phyloP scores from a whole-genome alignment of 1,284 basidiomycete species.

The Anthracocystis setariae region DNA sequence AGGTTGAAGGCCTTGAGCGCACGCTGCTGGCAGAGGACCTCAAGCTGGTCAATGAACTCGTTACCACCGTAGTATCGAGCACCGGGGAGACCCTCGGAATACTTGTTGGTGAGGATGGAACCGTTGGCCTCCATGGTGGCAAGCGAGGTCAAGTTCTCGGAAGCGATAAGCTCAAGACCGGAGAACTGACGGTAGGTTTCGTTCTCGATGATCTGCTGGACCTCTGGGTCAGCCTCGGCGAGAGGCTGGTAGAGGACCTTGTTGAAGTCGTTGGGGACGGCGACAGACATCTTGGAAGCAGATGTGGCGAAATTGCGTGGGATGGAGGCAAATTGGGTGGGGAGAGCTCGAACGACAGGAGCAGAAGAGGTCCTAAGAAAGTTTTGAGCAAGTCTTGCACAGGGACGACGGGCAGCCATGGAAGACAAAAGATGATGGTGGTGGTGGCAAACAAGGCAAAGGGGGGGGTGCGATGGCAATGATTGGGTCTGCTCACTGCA shows the following conservation, averaged over 20 bases:
- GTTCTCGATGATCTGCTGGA: constrained; percentile 97
- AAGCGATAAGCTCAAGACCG: constrained; percentile 95
- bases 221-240: constrained; percentile 89
- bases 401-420: constrained; percentile 51
- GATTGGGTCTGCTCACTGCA: not conserved
- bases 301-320: constrained; percentile 39
- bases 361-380: constrained; percentile 32
- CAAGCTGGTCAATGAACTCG: constrained; percentile 91
- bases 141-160: constrained; percentile 73
- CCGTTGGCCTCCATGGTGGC: constrained; percentile 92
- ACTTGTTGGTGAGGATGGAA: constrained; percentile 98
- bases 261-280: constrained; percentile 72
- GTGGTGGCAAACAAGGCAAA: constrained; percentile 13
- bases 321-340: constrained; percentile 16
- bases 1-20: constrained; percentile 96
- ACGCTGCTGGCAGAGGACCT: constrained; percentile 92
- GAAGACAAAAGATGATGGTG: constrained; percentile 27
- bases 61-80: constrained; percentile 95
- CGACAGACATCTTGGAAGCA: constrained; percentile 58
- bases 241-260: constrained; percentile 87
- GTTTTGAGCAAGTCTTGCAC: constrained; percentile 45
- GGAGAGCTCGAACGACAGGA: constrained; percentile 16
- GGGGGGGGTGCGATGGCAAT: not conserved
- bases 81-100: constrained; percentile 76
- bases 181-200: constrained; percentile 97